Base-by-base conservation (phyloP, 2,329 filamentous ascomycete species). In the Xylaria sp. region DNA sequence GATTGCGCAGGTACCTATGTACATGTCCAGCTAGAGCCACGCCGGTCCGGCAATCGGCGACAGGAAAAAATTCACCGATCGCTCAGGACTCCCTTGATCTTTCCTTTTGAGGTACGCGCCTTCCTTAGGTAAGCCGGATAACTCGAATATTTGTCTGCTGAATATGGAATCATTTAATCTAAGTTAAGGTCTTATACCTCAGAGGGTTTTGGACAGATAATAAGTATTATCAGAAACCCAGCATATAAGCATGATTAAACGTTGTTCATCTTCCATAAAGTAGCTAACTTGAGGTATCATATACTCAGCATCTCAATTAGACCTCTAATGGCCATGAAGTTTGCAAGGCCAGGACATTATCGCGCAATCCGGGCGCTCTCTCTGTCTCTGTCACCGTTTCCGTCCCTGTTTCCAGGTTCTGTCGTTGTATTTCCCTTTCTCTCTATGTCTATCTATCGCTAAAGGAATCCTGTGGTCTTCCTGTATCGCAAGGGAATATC, bases 11-110 rank as follows among this genome's bases (percentile, higher is more conserved):
- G 33, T 36, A 36, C 33, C 33, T 36, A 36, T 36, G 33, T 36
- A 36, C 33, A 9, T 36, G 9, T 36, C 33, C 28, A 28, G 3
- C 7, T 18, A 12, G 12, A 55, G 52, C 54, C 33, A 56, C 54
- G n/a, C n/a, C 33, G 31, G 46, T 4, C 59, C 59, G 59, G 59
- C 46, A 51, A 62, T 51, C 46, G 59, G 59, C 31, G 59, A 52
- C 23, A 59, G 28, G 10, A 48, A 59, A n/a, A 49, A 23, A 49
- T 20, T 28, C 23, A n/a, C 57, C 57, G 15, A 46, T 59, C 46
- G 46, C n/a, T 9, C 5, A 20, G n/a, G 46, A 10, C 9, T 20
- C 46, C n/a, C n/a, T 46, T 46, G 15, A 46, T 46, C 28, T 28
- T 28, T 28, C 28, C 28, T 28, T 28, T 28, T 28, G 28, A 28